Evolutionary conservation across 2,329 filamentous ascomycete genomes (phyloP).

Genomic region (Sclerotiophoma versabilis): DNA sequence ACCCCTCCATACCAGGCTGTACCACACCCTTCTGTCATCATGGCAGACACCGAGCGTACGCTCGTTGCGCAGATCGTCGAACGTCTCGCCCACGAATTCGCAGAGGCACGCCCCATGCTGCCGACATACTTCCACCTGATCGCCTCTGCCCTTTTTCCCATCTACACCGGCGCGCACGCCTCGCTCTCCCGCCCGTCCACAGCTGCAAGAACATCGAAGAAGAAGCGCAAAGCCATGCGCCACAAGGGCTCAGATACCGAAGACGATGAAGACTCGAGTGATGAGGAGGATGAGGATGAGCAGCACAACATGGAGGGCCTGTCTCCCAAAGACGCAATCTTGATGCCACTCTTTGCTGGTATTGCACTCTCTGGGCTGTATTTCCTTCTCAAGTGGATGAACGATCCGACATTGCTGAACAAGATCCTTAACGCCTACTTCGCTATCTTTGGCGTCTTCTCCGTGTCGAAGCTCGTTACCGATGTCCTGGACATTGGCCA

Average conservation of each 20-base stretch:
- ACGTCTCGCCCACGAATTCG: slow-evolving; percentile 53
- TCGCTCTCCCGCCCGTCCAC: slow-evolving; percentile 84
- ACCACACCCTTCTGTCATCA: slow-evolving; percentile 17
- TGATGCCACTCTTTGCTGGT: slow-evolving; percentile 83
- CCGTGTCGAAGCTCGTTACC: slow-evolving; percentile 75
- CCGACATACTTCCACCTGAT: slow-evolving; percentile 68
- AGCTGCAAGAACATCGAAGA: slow-evolving; percentile 68
- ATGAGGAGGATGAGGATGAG: slow-evolving; percentile 59
- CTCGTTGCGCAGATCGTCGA: slow-evolving; percentile 39
- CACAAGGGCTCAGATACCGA: slow-evolving; percentile 20
- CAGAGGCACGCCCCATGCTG: slow-evolving; percentile 51
- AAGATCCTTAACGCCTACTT: slow-evolving; percentile 86
- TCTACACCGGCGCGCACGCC: slow-evolving; percentile 85
- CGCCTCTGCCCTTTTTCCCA: slow-evolving; percentile 77
- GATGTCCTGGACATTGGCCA: slow-evolving; percentile 71
- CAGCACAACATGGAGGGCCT: slow-evolving; percentile 71
- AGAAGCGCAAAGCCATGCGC: slow-evolving; percentile 47
- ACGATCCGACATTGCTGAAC: slow-evolving; percentile 82
- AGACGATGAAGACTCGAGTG: slow-evolving; percentile 33
- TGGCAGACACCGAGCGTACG: slow-evolving; percentile 42
- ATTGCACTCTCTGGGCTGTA: slow-evolving; percentile 77
- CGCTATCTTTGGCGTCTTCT: slow-evolving; percentile 78
- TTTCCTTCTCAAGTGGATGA: slow-evolving; percentile 85
- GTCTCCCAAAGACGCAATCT: slow-evolving; percentile 78
- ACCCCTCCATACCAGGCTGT: not conserved